Evolutionary conservation across 2,329 filamentous ascomycete species (phyloP).

Genomic region (Fusarium sp.): DNA sequence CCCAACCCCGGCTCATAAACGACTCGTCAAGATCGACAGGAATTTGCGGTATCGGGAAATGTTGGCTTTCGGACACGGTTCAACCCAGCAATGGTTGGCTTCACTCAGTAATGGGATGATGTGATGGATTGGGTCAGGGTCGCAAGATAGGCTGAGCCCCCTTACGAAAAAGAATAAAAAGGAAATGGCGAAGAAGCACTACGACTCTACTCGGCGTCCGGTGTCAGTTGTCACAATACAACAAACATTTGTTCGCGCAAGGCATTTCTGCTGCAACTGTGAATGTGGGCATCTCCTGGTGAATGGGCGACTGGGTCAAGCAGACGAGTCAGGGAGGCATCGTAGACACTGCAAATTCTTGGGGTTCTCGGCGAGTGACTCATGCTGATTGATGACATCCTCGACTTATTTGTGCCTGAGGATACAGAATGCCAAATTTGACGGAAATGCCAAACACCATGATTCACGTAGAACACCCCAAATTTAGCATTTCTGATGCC

Average conservation of each 20-base stretch:
- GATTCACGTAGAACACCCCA: neutral
- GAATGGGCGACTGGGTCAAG: neutral
- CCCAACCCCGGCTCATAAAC: conserved; percentile 79
- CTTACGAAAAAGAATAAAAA: conserved; percentile 40
- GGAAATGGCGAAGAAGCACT: conserved; percentile 50
- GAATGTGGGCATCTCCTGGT: conserved; percentile 16
- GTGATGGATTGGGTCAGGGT: conserved; percentile 50
- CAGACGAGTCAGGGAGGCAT: neutral
- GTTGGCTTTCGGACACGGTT: conserved; percentile 46
- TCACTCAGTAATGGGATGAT: conserved; percentile 48
- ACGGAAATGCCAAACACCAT: neutral
- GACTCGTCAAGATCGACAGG: conserved; percentile 32
- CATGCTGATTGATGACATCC: conserved; percentile 30
- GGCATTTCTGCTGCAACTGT: conserved; percentile 9
- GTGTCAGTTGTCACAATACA: conserved; percentile 55
- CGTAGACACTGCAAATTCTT: conserved; percentile 15
- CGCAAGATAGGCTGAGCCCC: conserved; percentile 50
- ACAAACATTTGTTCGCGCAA: conserved; percentile 47
- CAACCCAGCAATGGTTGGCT: conserved; percentile 43
- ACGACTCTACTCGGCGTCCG: conserved; percentile 52
- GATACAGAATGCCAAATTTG: neutral
- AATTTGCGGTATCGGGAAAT: conserved; percentile 43
- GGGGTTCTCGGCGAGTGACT: conserved; percentile 34
- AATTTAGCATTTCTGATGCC: neutral
- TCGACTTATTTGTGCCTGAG: conserved; percentile 20